These are phyloP conservation scores for Taiwanofungus camphoratus DNA, from an alignment of 1,284 basidiomycete species.

Conservation along the genomic window DNA sequence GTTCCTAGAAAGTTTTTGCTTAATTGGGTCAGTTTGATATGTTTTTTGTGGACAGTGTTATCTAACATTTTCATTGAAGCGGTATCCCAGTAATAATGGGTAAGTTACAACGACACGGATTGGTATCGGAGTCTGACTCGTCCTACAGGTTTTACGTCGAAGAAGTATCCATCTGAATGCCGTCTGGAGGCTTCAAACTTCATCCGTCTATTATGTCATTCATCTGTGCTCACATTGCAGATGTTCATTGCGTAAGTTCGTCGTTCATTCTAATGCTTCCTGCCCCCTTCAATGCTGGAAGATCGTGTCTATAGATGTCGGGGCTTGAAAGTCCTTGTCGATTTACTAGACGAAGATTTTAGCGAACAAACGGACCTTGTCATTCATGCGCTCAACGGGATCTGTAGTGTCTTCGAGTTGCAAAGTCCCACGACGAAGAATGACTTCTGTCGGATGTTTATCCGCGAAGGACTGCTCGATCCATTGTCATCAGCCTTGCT, in stretches of 20 bases:
- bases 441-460: conserved; percentile 98
- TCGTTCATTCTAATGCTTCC: no score
- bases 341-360: conserved; percentile 95
- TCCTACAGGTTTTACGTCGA: conserved; percentile 78
- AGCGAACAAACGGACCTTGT: conserved; percentile 86
- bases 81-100: conserved; percentile 92
- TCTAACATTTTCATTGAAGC: conserved; percentile 31
- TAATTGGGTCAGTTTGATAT: conserved; percentile 66
- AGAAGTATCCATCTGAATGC: conserved; percentile 90
- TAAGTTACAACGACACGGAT: conserved; percentile 30
- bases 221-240: conserved; percentile 88
- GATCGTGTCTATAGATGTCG: conserved; percentile 72
- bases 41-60: not conserved
- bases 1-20: conserved; percentile 91
- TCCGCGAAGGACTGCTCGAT: conserved; percentile 89
- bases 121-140: conserved; percentile 1
- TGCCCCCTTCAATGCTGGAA: no score
- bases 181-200: conserved; percentile 94
- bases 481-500: conserved; percentile 87
- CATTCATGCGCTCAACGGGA: conserved; percentile 90
- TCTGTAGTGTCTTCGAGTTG: conserved; percentile 92
- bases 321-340: conserved; percentile 89
- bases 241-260: conserved; percentile 91
- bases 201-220: conserved; percentile 87
- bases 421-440: conserved; percentile 95